Evolutionary conservation across 108 stramenopile species (phyloP).

Genomic region (Cyclotella atomus): DNA sequence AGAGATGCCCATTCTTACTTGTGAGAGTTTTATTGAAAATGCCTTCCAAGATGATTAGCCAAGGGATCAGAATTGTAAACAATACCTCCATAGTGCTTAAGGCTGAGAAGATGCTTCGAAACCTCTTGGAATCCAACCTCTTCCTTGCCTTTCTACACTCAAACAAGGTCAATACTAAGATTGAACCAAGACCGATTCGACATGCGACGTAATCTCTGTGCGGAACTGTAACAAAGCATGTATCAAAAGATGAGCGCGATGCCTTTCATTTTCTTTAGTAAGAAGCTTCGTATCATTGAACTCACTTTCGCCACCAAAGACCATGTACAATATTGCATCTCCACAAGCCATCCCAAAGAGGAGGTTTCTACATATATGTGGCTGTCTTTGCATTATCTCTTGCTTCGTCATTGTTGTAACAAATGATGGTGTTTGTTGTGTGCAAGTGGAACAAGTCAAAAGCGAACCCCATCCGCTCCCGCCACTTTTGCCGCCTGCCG

Average conservation of each 20-base stretch:
- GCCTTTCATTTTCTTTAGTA: too few species aligned
- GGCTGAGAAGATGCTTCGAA: constrained; percentile 17
- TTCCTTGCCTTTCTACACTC: constrained; percentile 15
- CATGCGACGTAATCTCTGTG: constrained; percentile 25
- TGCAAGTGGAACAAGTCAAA: too few species aligned
- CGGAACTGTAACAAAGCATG: constrained; percentile 2
- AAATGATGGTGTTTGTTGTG: neutral
- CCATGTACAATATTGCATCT: constrained; percentile 10
- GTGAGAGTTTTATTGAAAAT: constrained; percentile 19
- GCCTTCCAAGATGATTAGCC: constrained; percentile 29
- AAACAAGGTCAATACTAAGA: constrained; percentile 17
- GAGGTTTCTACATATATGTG: neutral
- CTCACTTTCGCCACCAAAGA: constrained; percentile 12
- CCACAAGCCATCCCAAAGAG: constrained; percentile 10
- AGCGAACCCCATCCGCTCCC: too few species aligned
- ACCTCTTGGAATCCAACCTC: constrained; percentile 14
- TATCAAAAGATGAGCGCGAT: neutral
- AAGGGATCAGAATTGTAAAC: constrained; percentile 33
- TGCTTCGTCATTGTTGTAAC: neutral
- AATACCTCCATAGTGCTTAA: constrained; percentile 24
- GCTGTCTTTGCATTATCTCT: neutral
- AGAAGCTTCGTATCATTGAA: too few species aligned
- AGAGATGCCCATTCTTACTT: constrained; percentile 26
- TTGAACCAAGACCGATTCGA: constrained; percentile 6
- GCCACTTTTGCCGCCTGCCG: too few species aligned